Evolutionary conservation across 73 alveolate species (phyloP), one percentile per base, ranked within the genome.

Genomic region (Symbiodinium natans): DNA sequence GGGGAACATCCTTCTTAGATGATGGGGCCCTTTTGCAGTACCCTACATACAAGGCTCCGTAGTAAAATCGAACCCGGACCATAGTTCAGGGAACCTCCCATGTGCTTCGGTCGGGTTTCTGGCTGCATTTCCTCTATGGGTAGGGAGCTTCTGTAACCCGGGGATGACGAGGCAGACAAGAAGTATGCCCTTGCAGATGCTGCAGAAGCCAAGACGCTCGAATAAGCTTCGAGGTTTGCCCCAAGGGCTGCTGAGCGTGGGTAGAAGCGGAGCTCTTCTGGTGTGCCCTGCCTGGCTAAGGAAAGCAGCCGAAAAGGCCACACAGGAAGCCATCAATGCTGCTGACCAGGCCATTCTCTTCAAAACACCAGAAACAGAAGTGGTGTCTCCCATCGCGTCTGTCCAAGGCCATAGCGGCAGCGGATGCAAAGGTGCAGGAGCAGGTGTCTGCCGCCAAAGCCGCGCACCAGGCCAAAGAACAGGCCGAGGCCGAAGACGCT

Each of bases 251-350:
- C 29, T 5, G 48, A 77, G 40, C 31, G 31, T 10, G n/a, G 19
- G 41, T 71, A n/a, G 17, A 31, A 33, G 31, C 82, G 15, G 33
- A 29, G 40, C 21, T 68, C 33, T 52, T 31, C 34, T 33, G 27
- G 34, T 19, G 87, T 21, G 33, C n/a, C 7, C 7, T 56, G 63
- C 56, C 41, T 31, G 2, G 41, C 95, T 42, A 13, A 88, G 95
- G 95, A 88, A 88, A 63, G 95, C 95, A 3, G 95, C 95, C 21
- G 95, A 88, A 41, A 83, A 88, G 86, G 95, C 95, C 48, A 63
- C 85, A 29, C 31, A 88, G 43, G 74, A 42, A 33, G 95, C 95
- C 33, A 88, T 88, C 8, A 23, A 42, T 19, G 54, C 43, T 15
- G 95, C 95, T 3, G 86, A 88, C 11, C 74, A 59, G 95, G 94